A percentile compares a stretch with the other conserved stretches of the same genome.
These are phyloP conservation scores for Suhomyces yuchorum DNA, from an alignment of 1,139 yeast genomes.

Conservation along the genomic window DNA sequence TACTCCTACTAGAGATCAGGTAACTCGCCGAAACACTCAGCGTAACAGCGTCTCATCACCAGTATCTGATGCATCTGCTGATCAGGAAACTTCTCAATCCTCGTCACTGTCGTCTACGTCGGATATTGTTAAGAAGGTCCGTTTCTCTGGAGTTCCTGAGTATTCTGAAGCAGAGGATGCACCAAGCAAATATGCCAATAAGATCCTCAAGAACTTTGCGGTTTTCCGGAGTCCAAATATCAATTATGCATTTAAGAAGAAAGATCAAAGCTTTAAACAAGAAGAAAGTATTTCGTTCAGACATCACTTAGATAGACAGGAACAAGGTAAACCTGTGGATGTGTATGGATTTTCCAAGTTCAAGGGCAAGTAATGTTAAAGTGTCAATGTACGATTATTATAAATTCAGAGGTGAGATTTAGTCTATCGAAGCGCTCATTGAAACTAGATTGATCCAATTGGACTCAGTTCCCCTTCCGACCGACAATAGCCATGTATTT, in stretches of 20 bases:
- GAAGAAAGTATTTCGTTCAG: constrained; percentile 58
- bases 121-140: constrained; percentile 39
- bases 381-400: neutral
- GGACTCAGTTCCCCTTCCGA: no score
- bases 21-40: constrained; percentile 38
- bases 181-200: constrained; percentile 50
- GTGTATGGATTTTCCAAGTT: constrained; percentile 16
- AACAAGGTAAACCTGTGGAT: constrained; percentile 1
- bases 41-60: constrained; percentile 30
- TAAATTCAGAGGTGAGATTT: no score
- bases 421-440: no score
- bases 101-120: constrained; percentile 18
- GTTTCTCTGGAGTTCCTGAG: constrained; percentile 56
- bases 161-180: constrained; percentile 59
- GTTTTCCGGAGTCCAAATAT: constrained; percentile 34
- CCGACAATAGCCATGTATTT: neutral
- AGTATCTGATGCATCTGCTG: constrained; percentile 10
- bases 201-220: constrained; percentile 51
- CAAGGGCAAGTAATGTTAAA: constrained; percentile 15
- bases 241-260: constrained; percentile 28
- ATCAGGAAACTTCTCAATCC: constrained; percentile 6
- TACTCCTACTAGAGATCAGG: constrained; percentile 30
- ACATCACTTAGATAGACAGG: constrained; percentile 27
- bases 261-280: constrained; percentile 48
- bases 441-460: neutral